These are phyloP conservation scores for Neurospora sp. DNA, from an alignment of 495 filamentous ascomycete genomes.

Conservation along the genomic window DNA sequence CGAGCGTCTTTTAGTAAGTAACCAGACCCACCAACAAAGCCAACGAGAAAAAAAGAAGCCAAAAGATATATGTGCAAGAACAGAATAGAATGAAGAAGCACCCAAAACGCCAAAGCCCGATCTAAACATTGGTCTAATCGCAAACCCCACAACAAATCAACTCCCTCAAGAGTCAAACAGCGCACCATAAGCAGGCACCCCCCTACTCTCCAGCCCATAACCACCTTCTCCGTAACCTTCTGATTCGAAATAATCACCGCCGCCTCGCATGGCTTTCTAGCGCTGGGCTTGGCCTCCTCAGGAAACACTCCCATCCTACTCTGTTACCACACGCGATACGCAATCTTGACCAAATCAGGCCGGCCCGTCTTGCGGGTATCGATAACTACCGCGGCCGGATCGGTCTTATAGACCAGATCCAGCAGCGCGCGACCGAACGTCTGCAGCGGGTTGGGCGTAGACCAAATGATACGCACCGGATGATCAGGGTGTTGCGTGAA, in stretches of 20 bases:
- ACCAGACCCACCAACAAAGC: neutral
- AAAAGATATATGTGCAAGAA: neutral
- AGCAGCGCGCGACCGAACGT: constrained; percentile 39
- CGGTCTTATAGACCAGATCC: constrained; percentile 30
- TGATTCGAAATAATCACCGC: constrained; percentile 72
- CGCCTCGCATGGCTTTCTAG: too few species aligned
- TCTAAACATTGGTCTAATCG: neutral
- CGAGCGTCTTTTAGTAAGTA: too few species aligned
- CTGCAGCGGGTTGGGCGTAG: constrained; percentile 29
- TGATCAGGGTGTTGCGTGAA: constrained; percentile 30
- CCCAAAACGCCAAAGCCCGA: neutral
- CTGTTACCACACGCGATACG: constrained; percentile 45
- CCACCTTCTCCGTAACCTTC: constrained; percentile 57
- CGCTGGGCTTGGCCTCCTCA: too few species aligned
- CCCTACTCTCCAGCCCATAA: constrained; percentile 64
- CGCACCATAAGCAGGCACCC: constrained; percentile 64
- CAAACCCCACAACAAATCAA: too few species aligned
- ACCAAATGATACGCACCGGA: constrained; percentile 42
- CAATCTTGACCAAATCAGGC: constrained; percentile 45
- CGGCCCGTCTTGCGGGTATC: constrained; percentile 36
- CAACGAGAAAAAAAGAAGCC: neutral
- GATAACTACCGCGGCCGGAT: constrained; percentile 40
- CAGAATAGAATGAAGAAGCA: too few species aligned
- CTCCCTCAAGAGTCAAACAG: constrained; percentile 63
- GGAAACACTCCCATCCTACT: constrained; percentile 49